These are phyloP conservation scores for Hypsizygus marmoreus DNA, from an alignment of 768 basidiomycete species.

Conservation along the genomic window DNA sequence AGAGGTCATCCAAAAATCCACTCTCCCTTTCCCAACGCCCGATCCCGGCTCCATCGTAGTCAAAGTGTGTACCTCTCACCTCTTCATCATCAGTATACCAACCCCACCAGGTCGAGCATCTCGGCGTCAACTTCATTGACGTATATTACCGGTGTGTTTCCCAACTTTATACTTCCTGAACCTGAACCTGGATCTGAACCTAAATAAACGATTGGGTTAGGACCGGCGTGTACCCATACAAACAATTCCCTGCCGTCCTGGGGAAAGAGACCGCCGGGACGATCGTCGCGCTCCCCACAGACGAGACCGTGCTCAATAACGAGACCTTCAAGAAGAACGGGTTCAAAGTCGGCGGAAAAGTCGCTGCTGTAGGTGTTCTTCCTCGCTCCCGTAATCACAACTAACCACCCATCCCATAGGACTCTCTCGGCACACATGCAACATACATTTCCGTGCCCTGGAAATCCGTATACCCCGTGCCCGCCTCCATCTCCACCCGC, in stretches of 20 bases:
- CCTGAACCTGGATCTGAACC: background rate
- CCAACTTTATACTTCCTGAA: background rate
- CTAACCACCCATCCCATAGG: conserved; percentile 42
- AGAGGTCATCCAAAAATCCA: conserved; percentile 73
- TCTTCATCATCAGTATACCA: background rate
- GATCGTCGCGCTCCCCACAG: conserved; percentile 74
- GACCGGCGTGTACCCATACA: conserved; percentile 65
- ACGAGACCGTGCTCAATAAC: conserved; percentile 57
- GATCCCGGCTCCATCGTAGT: conserved; percentile 60
- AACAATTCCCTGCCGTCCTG: conserved; percentile 62
- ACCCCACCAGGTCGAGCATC: conserved; percentile 58
- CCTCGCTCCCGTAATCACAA: too few relatives aligned
- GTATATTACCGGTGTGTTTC: conserved; percentile 70
- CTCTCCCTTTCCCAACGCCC: conserved; percentile 66
- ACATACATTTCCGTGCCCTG: conserved; percentile 73
- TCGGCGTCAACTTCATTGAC: conserved; percentile 88
- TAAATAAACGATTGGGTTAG: too few relatives aligned
- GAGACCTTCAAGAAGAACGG: conserved; percentile 63
- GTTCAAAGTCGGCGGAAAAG: conserved; percentile 69
- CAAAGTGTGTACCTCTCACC: conserved; percentile 29
- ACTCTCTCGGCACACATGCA: conserved; percentile 55
- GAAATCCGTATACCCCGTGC: conserved; percentile 64
- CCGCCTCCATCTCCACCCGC: conserved; percentile 56
- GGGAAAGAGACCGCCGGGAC: conserved; percentile 82
- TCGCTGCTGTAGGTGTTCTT: conserved; percentile 72